A percentile compares a stretch with the other conserved stretches of the same genome.
phyloP scores from a whole-genome alignment of 306 rosid genomes.

The Echinosophora koreensis region DNA sequence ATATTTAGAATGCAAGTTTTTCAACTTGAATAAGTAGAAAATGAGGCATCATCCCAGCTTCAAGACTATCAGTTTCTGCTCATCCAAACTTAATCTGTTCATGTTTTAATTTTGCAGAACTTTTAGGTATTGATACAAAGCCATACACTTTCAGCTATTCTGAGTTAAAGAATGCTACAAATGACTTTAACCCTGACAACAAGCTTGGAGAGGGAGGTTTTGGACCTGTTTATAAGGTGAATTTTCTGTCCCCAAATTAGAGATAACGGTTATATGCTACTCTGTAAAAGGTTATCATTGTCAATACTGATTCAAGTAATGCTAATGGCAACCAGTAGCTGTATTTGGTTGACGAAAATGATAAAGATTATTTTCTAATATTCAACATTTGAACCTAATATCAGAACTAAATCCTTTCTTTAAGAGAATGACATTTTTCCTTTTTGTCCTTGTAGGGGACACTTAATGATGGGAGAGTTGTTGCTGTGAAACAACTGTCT shows the following conservation, averaged over 20 bases:
- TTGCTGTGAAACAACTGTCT: constrained; percentile 86
- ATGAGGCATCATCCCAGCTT: background rate
- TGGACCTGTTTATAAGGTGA: constrained; percentile 85
- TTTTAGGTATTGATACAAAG: constrained; percentile 70
- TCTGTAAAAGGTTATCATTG: constrained; percentile 6
- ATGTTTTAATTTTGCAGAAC: constrained; percentile 59
- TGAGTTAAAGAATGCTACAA: constrained; percentile 71
- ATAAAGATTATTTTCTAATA: background rate
- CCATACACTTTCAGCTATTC: constrained; percentile 74
- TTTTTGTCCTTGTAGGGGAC: constrained; percentile 62
- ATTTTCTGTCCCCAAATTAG: background rate
- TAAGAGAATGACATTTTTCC: background rate
- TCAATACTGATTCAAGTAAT: constrained; percentile 2
- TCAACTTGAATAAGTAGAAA: background rate
- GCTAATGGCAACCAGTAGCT: background rate
- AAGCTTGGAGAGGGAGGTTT: constrained; percentile 93
- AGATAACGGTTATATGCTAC: background rate
- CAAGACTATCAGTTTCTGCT: background rate
- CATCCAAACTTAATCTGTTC: constrained; percentile 22
- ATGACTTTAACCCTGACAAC: constrained; percentile 64
- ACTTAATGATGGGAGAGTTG: constrained; percentile 76
- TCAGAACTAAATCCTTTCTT: background rate
- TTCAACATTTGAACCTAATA: background rate
- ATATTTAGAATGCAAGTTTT: background rate
- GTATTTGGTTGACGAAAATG: background rate